phyloP scores from a whole-genome alignment of 306 rosid species.

The Purshia tridentata region DNA sequence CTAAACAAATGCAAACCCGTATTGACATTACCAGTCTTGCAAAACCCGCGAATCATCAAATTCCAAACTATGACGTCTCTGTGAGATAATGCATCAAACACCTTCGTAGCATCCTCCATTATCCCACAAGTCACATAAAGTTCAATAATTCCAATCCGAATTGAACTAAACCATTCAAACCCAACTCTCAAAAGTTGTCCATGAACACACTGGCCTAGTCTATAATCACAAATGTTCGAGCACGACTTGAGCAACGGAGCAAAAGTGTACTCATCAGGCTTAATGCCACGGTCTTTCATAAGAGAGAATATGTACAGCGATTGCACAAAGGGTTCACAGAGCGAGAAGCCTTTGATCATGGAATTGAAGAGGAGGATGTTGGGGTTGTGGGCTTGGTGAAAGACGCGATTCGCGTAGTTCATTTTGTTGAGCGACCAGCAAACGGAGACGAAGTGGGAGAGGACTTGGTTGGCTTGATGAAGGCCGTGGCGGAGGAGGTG shows the following conservation, averaged over 20 bases:
- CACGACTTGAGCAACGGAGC: slow-evolving; percentile 62
- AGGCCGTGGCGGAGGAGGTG: slow-evolving; percentile 77
- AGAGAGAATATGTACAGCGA: slow-evolving; percentile 46
- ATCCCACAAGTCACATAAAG: slow-evolving; percentile 41
- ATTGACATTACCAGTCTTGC: slow-evolving; percentile 49
- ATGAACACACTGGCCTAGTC: slow-evolving; percentile 51
- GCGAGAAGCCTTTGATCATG: slow-evolving; percentile 70
- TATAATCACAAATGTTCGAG: slow-evolving; percentile 42
- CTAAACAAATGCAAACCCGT: slow-evolving; percentile 51
- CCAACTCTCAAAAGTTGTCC: slow-evolving; percentile 44
- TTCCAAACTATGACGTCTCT: slow-evolving; percentile 66
- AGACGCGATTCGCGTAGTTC: slow-evolving; percentile 56
- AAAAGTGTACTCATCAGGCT: slow-evolving; percentile 59
- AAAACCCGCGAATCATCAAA: slow-evolving; percentile 71
- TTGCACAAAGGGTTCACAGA: slow-evolving; percentile 47
- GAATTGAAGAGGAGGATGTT: slow-evolving; percentile 70
- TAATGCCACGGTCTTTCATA: slow-evolving; percentile 43
- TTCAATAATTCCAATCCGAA: slow-evolving; percentile 56
- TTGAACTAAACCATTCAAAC: slow-evolving; percentile 37
- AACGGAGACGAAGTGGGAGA: slow-evolving; percentile 72
- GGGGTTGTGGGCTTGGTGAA: slow-evolving; percentile 49
- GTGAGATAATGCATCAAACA: slow-evolving; percentile 61
- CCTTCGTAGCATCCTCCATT: slow-evolving; percentile 52
- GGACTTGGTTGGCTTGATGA: slow-evolving; percentile 66
- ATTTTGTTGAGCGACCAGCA: slow-evolving; percentile 44